Percentiles rank a stretch among this genome's conserved stretches.
Evolutionary conservation across 768 basidiomycete species (phyloP).

Genomic region (Strobilomyces dryophilus): DNA sequence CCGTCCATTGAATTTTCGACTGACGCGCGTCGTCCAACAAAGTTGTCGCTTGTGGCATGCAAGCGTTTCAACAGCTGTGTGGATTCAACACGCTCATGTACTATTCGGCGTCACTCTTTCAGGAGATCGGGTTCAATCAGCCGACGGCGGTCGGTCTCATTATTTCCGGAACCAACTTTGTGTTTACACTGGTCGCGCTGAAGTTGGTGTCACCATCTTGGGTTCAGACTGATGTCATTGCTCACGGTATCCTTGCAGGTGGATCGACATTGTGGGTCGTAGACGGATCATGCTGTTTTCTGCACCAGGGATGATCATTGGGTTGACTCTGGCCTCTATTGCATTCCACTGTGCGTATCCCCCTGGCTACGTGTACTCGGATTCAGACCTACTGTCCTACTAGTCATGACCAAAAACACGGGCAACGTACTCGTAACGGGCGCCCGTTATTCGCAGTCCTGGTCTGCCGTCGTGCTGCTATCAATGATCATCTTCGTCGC

Average conservation of each 20-base stretch:
- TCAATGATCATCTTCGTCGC: slow-evolving; percentile 85
- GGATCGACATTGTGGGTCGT: slow-evolving; percentile 67
- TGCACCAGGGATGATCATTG: slow-evolving; percentile 69
- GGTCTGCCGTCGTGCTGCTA: slow-evolving; percentile 66
- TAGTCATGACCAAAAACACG: slow-evolving; percentile 60
- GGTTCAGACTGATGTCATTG: not conserved
- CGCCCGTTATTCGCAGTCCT: slow-evolving; percentile 51
- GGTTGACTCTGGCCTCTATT: slow-evolving; percentile 30
- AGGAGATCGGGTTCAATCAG: slow-evolving; percentile 76
- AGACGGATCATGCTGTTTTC: slow-evolving; percentile 67
- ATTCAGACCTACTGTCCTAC: not conserved
- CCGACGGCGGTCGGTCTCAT: slow-evolving; percentile 79
- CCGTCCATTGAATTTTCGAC: not conserved
- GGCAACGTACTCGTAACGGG: slow-evolving; percentile 58
- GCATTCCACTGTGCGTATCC: slow-evolving; percentile 49
- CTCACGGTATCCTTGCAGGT: slow-evolving; percentile 11
- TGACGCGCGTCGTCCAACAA: not conserved
- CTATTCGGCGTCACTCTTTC: slow-evolving; percentile 75
- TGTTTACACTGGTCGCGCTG: slow-evolving; percentile 73
- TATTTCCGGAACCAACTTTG: slow-evolving; percentile 73
- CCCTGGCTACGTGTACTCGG: not conserved
- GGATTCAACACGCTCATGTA: slow-evolving; percentile 82
- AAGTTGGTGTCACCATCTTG: slow-evolving; percentile 34
- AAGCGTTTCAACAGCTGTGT: slow-evolving; percentile 80
- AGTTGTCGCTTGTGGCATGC: slow-evolving; percentile 78